Percentiles rank a stretch among this genome's conserved stretches.
Conservation (phyloP, 2,329 filamentous ascomycete species). For the Hypoxylon sp. region DNA sequence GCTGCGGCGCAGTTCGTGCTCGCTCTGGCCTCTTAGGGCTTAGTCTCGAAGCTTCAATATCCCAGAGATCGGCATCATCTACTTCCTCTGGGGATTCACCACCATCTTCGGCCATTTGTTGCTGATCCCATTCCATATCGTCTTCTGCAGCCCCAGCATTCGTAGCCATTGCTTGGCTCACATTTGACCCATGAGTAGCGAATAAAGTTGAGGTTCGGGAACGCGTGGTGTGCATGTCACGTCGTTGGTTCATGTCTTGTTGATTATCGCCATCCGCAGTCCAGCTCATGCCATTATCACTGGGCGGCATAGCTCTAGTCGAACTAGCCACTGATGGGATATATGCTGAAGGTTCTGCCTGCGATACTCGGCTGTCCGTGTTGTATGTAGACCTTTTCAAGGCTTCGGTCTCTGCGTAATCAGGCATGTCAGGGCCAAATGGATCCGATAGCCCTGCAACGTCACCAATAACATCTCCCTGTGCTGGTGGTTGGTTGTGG, state of each 20-base stretch:
- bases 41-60: slow-evolving; percentile 65
- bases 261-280: slow-evolving; percentile 29
- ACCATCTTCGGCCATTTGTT: slow-evolving; percentile 27
- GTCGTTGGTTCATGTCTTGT: slow-evolving; percentile 28
- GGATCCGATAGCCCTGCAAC: slow-evolving; percentile 26
- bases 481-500: slow-evolving; percentile 26
- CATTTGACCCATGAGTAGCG: slow-evolving; percentile 31
- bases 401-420: slow-evolving; percentile 29
- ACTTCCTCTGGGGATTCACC: slow-evolving; percentile 26
- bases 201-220: slow-evolving; percentile 35
- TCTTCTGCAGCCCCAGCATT: slow-evolving; percentile 41
- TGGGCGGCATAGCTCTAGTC: slow-evolving; percentile 35
- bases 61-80: slow-evolving; percentile 65
- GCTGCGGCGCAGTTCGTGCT: slow-evolving; percentile 36
- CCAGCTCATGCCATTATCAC: slow-evolving; percentile 38
- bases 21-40: slow-evolving; percentile 51
- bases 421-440: slow-evolving; percentile 35
- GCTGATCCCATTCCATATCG: slow-evolving; percentile 33
- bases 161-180: slow-evolving; percentile 25
- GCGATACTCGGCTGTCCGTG: slow-evolving; percentile 12
- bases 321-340: slow-evolving; percentile 36
- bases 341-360: slow-evolving; percentile 8
- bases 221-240: slow-evolving; percentile 27
- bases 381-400: slow-evolving; percentile 21
- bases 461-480: slow-evolving; percentile 28